phyloP scores from a whole-genome alignment of 1,139 yeast species.

The Geotrichum siamense region DNA sequence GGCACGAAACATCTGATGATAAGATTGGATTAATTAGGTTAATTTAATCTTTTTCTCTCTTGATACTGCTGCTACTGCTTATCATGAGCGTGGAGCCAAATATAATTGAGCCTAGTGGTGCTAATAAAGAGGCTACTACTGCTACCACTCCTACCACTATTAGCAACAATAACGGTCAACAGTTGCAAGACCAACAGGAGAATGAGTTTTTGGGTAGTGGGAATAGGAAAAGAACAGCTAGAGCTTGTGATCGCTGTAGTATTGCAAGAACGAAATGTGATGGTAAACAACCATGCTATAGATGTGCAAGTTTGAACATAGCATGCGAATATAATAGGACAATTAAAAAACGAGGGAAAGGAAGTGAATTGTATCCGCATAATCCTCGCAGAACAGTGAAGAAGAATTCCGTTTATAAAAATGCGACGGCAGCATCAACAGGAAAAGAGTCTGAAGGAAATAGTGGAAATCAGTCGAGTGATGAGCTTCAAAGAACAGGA shows the following conservation, averaged over 20 bases:
- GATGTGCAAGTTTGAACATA: slow-evolving; percentile 32
- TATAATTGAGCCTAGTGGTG: too few relatives aligned
- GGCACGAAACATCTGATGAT: too few relatives aligned
- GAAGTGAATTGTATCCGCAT: slow-evolving; percentile 28
- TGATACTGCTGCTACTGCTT: too few relatives aligned
- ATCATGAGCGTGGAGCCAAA: too few relatives aligned
- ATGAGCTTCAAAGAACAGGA: too few relatives aligned
- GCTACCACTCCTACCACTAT: too few relatives aligned
- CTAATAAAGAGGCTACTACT: too few relatives aligned
- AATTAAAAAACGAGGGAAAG: slow-evolving; percentile 39
- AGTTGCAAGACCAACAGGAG: too few relatives aligned
- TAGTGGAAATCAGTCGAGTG: too few relatives aligned
- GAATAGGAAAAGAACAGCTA: slow-evolving; percentile 24
- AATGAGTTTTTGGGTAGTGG: too few relatives aligned
- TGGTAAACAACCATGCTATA: slow-evolving; percentile 37
- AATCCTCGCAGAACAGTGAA: slow-evolving; percentile 13
- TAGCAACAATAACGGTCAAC: neutral
- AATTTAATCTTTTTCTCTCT: too few relatives aligned
- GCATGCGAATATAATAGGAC: slow-evolving; percentile 36
- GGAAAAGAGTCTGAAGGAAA: neutral
- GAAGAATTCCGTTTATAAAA: neutral
- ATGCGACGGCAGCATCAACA: neutral
- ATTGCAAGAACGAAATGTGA: slow-evolving; percentile 38
- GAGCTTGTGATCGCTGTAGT: slow-evolving; percentile 41
- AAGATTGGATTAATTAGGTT: too few relatives aligned